phyloP scores from a whole-genome alignment of 2,329 filamentous ascomycete genomes.

The Epichloe sibirici region DNA sequence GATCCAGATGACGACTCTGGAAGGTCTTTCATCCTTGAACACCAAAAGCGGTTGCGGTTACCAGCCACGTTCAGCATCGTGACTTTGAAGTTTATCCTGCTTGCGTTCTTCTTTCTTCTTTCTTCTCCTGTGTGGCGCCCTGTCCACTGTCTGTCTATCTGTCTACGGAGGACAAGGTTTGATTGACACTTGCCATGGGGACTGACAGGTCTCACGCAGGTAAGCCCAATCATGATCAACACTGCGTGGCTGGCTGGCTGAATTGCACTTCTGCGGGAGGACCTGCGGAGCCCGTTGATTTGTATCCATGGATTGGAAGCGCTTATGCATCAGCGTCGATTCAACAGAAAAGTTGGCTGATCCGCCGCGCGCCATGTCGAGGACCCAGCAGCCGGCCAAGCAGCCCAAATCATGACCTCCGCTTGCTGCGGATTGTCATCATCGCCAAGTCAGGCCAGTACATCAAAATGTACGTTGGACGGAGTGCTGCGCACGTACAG shows the following conservation, averaged over 20 bases:
- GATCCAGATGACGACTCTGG: too few species aligned
- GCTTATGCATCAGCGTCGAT: background rate
- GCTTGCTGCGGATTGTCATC: background rate
- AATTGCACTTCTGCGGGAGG: background rate
- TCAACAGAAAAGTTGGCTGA: background rate
- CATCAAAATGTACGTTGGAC: background rate
- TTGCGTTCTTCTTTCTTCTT: too few species aligned
- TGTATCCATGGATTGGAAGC: background rate
- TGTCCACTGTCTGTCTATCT: too few species aligned
- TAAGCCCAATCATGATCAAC: conserved; percentile 1
- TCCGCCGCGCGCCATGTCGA: background rate
- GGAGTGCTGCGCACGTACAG: background rate
- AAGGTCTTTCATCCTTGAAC: background rate
- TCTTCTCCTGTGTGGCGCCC: too few species aligned
- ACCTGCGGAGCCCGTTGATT: background rate
- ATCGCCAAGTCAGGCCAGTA: background rate
- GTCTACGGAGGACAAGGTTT: too few species aligned
- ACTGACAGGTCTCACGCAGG: background rate
- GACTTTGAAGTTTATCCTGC: background rate
- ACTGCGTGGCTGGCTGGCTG: background rate
- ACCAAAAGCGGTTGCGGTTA: background rate
- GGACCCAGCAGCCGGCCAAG: background rate
- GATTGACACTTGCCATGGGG: too few species aligned
- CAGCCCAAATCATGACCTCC: background rate
- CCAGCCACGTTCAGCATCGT: background rate